Conservation (phyloP, 2,329 filamentous ascomycete species). For the Colletotrichum sp. region DNA sequence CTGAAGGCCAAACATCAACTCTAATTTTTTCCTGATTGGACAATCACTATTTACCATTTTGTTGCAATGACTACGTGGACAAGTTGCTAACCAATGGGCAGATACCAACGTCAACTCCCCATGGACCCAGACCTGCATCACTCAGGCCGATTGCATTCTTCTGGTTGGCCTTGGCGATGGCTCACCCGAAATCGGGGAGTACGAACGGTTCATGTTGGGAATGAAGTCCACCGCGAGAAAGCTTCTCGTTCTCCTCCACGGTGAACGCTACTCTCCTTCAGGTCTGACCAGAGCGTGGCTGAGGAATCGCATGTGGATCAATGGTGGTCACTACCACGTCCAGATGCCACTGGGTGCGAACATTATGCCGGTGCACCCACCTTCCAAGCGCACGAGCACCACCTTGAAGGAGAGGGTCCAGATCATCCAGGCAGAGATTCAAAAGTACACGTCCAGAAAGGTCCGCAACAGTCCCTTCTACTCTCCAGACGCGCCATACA, state of each 20-base stretch:
- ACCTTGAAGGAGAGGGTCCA: constrained; percentile 93
- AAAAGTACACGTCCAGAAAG: constrained; percentile 95
- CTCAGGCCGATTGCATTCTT: constrained; percentile 94
- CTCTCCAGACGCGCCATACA: constrained; percentile 89
- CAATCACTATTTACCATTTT: constrained; percentile 4
- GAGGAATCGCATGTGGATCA: constrained; percentile 94
- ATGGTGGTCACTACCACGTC: constrained; percentile 95
- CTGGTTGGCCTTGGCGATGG: constrained; percentile 90
- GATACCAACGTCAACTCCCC: constrained; percentile 97
- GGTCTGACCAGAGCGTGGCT: constrained; percentile 91
- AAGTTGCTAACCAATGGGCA: constrained; percentile 39
- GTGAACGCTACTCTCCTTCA: constrained; percentile 84
- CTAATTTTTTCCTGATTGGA: constrained; percentile 71
- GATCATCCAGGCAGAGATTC: constrained; percentile 93
- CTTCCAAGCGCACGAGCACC: constrained; percentile 79
- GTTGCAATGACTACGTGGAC: neutral
- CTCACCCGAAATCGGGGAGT: constrained; percentile 90
- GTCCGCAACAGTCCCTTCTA: constrained; percentile 90
- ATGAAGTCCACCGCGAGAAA: constrained; percentile 98
- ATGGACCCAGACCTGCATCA: constrained; percentile 98
- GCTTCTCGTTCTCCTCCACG: constrained; percentile 86
- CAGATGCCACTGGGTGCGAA: constrained; percentile 90
- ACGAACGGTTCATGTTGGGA: constrained; percentile 92
- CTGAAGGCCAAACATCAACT: constrained; percentile 62
- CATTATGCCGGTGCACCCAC: constrained; percentile 76